Evolutionary conservation across 78 protist genomes (phyloP), one percentile per base, ranked within the genome.

Genomic region (Dictyostelium discoideum): DNA sequence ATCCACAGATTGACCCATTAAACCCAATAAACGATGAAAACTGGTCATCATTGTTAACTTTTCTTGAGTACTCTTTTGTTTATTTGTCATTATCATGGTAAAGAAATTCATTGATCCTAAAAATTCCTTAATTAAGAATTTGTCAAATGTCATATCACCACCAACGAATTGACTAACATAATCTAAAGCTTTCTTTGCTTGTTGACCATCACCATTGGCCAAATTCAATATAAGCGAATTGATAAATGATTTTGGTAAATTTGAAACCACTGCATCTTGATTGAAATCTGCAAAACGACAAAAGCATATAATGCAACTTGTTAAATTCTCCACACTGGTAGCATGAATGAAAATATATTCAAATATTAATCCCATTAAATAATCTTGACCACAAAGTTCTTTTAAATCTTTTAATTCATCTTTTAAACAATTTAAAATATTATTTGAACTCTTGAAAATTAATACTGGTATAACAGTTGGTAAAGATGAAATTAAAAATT

Each of bases 61-160:
- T 3, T 90, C 95, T 11, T 37, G 39, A 18, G 50, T n/a, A 10
- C 77, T n/a, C 60, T 65, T 65, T 7, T 6, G 7, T 74, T 69
- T 63, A 37, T 77, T 80, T 22, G 84, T 82, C 95, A 90, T 90
- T 1, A 89, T 73, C 40, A n/a, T 8, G 1, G 77, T 90, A 60
- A 82, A 90, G 48, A 32, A 72, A 83, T 90, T 82, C 95, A 90
- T 90, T n/a, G 57, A 9, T 6, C 88, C 87, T 22, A 90, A 69
- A 46, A 90, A 90, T 16, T 90, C 88, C 24, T 65, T 83, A 39
- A 48, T 50, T 29, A 90, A 42, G 69, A 32, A 83, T 10, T 48
- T 20, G 5, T 90, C 88, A 6, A 90, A 73, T 14, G 72, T 14
- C 6, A 32, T 84, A 57, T 50, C 77, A 3, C 2, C 0, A 14